Evolutionary conservation across 495 filamentous ascomycete genomes (phyloP).

Genomic region (Lasiosphaeris hirsuta): DNA sequence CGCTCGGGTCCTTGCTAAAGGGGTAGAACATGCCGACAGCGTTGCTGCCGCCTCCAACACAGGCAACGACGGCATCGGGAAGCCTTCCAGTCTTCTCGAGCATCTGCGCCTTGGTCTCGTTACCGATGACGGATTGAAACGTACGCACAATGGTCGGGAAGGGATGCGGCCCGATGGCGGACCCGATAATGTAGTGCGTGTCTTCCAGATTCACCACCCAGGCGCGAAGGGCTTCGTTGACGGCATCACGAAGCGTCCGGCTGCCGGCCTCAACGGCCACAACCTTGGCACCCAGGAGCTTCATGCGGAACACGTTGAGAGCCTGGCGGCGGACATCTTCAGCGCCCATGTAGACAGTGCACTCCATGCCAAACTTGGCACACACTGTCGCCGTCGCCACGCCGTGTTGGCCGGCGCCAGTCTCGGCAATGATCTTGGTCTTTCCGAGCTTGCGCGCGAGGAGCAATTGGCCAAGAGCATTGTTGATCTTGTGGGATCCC

Average conservation of each 20-base stretch:
- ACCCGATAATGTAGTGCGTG: slow-evolving; percentile 97
- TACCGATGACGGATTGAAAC: slow-evolving; percentile 90
- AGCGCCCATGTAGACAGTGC: slow-evolving; percentile 93
- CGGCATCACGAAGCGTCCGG: slow-evolving; percentile 84
- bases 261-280: slow-evolving; percentile 83
- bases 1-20: slow-evolving; percentile 77
- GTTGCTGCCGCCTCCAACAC: slow-evolving; percentile 90
- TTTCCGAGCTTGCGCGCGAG: slow-evolving; percentile 81
- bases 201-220: slow-evolving; percentile 84
- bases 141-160: slow-evolving; percentile 95
- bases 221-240: slow-evolving; percentile 86
- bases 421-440: slow-evolving; percentile 92
- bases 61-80: slow-evolving; percentile 93
- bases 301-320: slow-evolving; percentile 94
- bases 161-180: slow-evolving; percentile 89
- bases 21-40: slow-evolving; percentile 96
- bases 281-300: slow-evolving; percentile 86
- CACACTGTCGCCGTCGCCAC: slow-evolving; percentile 95
- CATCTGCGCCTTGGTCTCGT: slow-evolving; percentile 90
- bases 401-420: slow-evolving; percentile 94
- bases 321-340: slow-evolving; percentile 92
- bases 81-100: slow-evolving; percentile 74
- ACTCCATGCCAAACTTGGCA: slow-evolving; percentile 94
- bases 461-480: slow-evolving; percentile 85
- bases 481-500: slow-evolving; percentile 94